phyloP scores from a whole-genome alignment of 345 rosid species.

The Citrus sp. region DNA sequence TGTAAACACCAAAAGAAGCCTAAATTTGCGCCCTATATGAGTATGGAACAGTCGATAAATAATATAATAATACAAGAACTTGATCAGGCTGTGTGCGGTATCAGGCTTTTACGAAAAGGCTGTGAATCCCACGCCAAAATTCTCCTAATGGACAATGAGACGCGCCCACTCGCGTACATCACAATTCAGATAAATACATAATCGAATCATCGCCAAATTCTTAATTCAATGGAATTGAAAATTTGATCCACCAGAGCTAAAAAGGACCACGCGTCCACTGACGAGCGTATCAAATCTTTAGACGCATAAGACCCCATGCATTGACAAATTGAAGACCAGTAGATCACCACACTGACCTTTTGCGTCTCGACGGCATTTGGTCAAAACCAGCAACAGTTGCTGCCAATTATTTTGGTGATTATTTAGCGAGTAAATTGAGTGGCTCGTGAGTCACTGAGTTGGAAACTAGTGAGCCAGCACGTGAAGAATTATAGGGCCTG shows the following conservation, averaged over 20 bases:
- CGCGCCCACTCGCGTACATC: too few relatives aligned
- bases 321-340: neutral
- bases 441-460: neutral
- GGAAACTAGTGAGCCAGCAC: neutral
- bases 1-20: neutral
- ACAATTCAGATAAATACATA: too few relatives aligned
- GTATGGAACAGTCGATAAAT: too few relatives aligned
- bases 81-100: too few relatives aligned
- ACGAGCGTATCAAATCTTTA: neutral
- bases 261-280: neutral
- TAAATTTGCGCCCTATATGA: neutral
- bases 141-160: too few relatives aligned
- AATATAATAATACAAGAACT: too few relatives aligned
- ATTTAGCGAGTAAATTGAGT: neutral
- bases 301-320: neutral
- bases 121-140: too few relatives aligned
- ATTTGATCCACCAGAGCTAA: too few relatives aligned
- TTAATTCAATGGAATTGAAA: too few relatives aligned
- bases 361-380: neutral
- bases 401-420: neutral
- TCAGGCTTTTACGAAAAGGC: too few relatives aligned
- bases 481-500: neutral
- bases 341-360: neutral
- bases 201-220: too few relatives aligned
- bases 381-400: neutral